Base-by-base conservation (phyloP, 257 asterid species). In the Haberlea rhodopensis region DNA sequence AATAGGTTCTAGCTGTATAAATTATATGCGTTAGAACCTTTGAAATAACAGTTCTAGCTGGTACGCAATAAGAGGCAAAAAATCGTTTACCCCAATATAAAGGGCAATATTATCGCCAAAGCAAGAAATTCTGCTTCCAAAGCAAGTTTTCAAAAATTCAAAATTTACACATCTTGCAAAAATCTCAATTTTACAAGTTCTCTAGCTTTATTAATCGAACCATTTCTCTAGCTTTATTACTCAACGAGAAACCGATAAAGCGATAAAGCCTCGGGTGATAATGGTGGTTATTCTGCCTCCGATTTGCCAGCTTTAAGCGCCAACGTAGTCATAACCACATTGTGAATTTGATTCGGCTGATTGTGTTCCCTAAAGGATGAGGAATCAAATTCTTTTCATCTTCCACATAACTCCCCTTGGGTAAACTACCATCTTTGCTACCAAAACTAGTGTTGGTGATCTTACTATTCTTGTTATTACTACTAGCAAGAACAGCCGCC, bases 401-500 rank as follows among this genome's bases (percentile, higher is more conserved):
- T 32, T 84, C 95, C 24, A 63, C 66, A 22, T 81, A 77, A 13
- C 53, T 37, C 46, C 20, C 69, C 71, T 69, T 77, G 11, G 24
- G 21, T 29, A 3, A 67, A 65, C 24, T 40, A 3, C 23, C 63
- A 26, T 21, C 51, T 40, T 28, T 45, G 2, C 2, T 43, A 6
- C 22, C 58, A 37, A 4, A 67, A 5, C 8, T 8, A 25, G 18
- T 37, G 46, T 5, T 11, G n/a, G n/a, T 37, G 13, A 13, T 6
- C 13, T 13, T 15, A 43, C 19, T 5, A 43, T 24, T n/a, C 27
- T 8, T 21, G 13, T 16, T 73, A 54, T 62, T 80, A n/a, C 53
- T 78, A 43, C 84, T 81, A 2, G 87, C 94, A 34, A 88, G 61
- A 2, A 88, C 89, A 19, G 80, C 84, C 23, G 94, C 88, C 3